These are phyloP conservation scores for Alnus glutinosa DNA, from an alignment of 306 rosid genomes.

Conservation along the genomic window DNA sequence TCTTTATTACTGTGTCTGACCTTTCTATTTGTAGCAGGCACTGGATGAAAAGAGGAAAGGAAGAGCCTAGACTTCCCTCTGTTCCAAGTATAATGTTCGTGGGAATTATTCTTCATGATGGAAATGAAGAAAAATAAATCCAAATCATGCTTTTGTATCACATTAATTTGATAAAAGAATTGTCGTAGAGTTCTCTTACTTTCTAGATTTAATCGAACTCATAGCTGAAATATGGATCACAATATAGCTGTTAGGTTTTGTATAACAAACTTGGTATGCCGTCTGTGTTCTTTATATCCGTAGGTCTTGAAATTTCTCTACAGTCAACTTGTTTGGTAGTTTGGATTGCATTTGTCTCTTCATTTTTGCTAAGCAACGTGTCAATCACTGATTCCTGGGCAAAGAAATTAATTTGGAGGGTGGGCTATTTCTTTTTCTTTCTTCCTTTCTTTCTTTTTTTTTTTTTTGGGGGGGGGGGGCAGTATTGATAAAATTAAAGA, in stretches of 20 bases:
- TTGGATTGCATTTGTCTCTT: neutral
- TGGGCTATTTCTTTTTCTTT: no score
- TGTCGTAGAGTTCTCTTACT: constrained; percentile 1
- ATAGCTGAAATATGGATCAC: no score
- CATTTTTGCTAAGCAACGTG: neutral
- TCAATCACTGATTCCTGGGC: no score
- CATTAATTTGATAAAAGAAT: neutral
- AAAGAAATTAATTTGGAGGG: no score
- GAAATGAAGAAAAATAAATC: constrained; percentile 16
- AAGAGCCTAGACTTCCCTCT: constrained; percentile 34
- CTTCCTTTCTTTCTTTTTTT: no score
- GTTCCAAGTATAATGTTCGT: constrained; percentile 16
- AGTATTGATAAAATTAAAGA: no score
- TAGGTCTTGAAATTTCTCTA: neutral
- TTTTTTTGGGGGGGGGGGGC: no score
- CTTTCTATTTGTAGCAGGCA: constrained; percentile 35
- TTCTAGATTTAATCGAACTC: neutral
- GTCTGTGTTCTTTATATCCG: neutral
- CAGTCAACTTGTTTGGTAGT: neutral
- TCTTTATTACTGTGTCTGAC: no score
- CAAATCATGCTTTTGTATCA: neutral
- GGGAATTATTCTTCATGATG: constrained; percentile 33
- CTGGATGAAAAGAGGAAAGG: constrained; percentile 55
- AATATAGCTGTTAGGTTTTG: no score
- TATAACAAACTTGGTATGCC: neutral